These are phyloP conservation scores for Asclepias syriaca DNA, from an alignment of 257 asterid genomes.

Conservation along the genomic window DNA sequence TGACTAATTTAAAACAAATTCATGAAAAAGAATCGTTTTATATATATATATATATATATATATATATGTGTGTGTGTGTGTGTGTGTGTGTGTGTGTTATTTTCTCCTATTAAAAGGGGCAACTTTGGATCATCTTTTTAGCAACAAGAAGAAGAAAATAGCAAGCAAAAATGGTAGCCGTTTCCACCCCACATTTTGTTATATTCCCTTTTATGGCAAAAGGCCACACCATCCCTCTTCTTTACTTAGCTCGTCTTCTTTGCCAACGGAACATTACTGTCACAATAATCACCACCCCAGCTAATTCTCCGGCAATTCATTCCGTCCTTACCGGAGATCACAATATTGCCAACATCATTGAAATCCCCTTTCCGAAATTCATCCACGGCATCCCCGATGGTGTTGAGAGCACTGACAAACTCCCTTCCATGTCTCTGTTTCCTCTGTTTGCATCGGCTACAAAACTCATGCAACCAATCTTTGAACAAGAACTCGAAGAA, in stretches of 20 bases:
- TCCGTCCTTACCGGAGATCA: conserved; percentile 24
- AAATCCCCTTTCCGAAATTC: conserved; percentile 55
- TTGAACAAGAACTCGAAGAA: conserved; percentile 36
- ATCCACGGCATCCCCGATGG: conserved; percentile 50
- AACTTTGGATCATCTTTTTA: not conserved
- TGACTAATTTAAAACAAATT: too few relatives aligned
- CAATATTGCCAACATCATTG: conserved; percentile 23
- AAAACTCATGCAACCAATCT: conserved; percentile 44
- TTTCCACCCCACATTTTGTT: conserved; percentile 43
- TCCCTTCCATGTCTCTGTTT: conserved; percentile 41
- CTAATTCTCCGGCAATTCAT: conserved; percentile 39
- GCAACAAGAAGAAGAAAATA: not conserved
- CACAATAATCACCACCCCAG: conserved; percentile 64
- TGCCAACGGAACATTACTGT: conserved; percentile 38
- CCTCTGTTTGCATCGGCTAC: conserved; percentile 34
- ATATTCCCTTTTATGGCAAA: conserved; percentile 68
- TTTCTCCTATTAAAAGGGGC: not conserved
- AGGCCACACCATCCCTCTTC: conserved; percentile 76
- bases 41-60: too few relatives aligned
- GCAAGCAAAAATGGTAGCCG: conserved; percentile 36
- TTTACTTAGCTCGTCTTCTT: conserved; percentile 63
- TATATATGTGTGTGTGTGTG: too few relatives aligned
- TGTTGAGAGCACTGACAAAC: conserved; percentile 55
- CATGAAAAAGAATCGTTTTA: too few relatives aligned
- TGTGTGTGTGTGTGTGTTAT: too few relatives aligned